phyloP scores from a whole-genome alignment of 169 alveolate genomes.

The Cryptosporidium andersoni region DNA sequence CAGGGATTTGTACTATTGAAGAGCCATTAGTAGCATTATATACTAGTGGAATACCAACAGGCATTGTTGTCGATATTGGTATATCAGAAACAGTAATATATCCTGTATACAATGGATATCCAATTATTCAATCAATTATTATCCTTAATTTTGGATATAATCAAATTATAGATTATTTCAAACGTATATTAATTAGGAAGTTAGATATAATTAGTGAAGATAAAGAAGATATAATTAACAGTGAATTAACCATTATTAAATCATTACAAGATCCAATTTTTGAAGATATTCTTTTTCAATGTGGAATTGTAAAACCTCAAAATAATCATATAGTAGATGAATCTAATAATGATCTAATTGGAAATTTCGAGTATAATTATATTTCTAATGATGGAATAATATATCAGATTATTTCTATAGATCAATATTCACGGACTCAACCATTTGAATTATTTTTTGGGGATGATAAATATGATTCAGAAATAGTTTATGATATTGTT shows the following conservation, averaged over 20 bases:
- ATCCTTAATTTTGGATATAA: slow-evolving; percentile 23
- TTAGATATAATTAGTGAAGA: neutral
- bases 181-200: slow-evolving; percentile 6
- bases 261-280: slow-evolving; percentile 1
- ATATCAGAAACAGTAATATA: slow-evolving; percentile 43
- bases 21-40: slow-evolving; percentile 47
- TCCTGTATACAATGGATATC: slow-evolving; percentile 46
- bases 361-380: slow-evolving; percentile 37
- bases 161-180: slow-evolving; percentile 18
- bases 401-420: slow-evolving; percentile 11
- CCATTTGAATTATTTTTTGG: slow-evolving; percentile 65
- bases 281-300: slow-evolving; percentile 46
- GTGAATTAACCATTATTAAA: neutral
- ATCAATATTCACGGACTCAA: slow-evolving; percentile 16
- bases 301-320: slow-evolving; percentile 32
- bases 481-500: slow-evolving; percentile 13
- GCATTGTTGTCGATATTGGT: slow-evolving; percentile 65
- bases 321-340: neutral
- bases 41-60: slow-evolving; percentile 41
- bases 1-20: slow-evolving; percentile 16
- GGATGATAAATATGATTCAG: neutral
- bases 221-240: neutral
- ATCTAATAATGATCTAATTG: neutral
- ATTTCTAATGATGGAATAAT: neutral
- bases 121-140: slow-evolving; percentile 14